Evolutionary conservation across 805 yeast species (phyloP), one percentile per base, ranked within the genome.

Genomic region (Wickerhamiella kazuoi): DNA sequence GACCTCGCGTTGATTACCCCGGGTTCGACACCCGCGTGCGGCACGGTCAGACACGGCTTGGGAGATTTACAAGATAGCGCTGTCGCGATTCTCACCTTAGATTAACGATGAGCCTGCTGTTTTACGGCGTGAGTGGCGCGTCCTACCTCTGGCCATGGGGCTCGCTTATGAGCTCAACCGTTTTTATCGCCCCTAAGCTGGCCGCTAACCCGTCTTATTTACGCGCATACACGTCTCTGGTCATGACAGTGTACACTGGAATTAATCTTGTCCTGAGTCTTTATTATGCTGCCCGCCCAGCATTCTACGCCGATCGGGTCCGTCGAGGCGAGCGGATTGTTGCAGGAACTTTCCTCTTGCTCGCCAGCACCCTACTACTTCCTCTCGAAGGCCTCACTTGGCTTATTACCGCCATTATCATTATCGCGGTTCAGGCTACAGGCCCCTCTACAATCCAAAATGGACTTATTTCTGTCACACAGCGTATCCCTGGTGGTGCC

Each of bases 111-210:
- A 31, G 34, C 34, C 34, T 38, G 34, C 48, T 67, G 9, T 71
- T 87, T 0, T 83, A 78, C 50, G 59, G 74, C 19, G 48, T 71
- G 11, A 67, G 80, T 6, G 96, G 96, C 0, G 65, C 82, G 13
- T 78, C 94, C 1, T 64, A 79, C 17, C 64, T 87, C 17, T 87
- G 97, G 96, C 97, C 97, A 0, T 87, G 97, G 95, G 90, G 87
- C 63, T 75, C 90, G 48, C 77, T 86, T 46, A 59, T 90, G 8
- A 74, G 93, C 1, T 94, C 95, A 0, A 71, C 94, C 0, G 78
- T 79, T 7, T 84, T 82, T 57, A 82, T 83, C 51, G 66, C 69
- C 42, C 68, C 71, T 46, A 54, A 84, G 48, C 72, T 87, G 45
- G 59, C 57, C 16, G 62, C 54, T n/a, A 40, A 48, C 35, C 50